Base-by-base conservation (phyloP, 2,329 filamentous ascomycete species). In the Drechmeria coniospora region DNA sequence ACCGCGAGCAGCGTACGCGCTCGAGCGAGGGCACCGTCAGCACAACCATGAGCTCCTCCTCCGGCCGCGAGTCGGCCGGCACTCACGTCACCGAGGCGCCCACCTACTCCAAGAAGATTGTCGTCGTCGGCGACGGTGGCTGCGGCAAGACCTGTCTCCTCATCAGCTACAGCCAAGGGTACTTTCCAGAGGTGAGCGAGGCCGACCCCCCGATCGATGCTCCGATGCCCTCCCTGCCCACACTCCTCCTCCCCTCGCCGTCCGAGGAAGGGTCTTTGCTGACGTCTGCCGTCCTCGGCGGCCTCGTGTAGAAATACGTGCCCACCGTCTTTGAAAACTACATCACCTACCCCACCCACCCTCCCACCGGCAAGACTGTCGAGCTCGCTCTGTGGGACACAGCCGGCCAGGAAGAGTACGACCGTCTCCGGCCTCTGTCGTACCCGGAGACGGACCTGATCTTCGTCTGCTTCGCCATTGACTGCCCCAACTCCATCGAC, bases 301-400 rank as follows among this genome's bases (percentile, higher is more conserved):
- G n/a, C 26, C 22, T 25, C 15, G 20, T 27, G 21, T 46, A 98
- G 90, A 95, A 94, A 95, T 98, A 98, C 47, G 90, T 98, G 22
- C 90, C 90, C 4, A 98, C 90, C 2, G 90, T 98, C 28, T 98
- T 98, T 54, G 90, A 98, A 51, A 98, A 98, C 64, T 98, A 98
- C 70, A 95, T 98, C 59, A 94, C 90, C 30, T 87, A 93, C 54
- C 92, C 87, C 32, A 79, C 76, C 34, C 90, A 98, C 58, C 73
- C 75, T 38, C 72, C 75, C 24, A 81, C 79, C 9, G 86, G 87
- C 48, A 95, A 94, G 67, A 86, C 79, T 32, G 84, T 98, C 41
- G 90, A 98, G 61, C 72, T 98, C 35, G 90, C 90, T 22, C 69
- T 98, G 28, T 98, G 90, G 90, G 90, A 98, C 57, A 98, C 90